Evolutionary conservation across 495 filamentous ascomycete genomes (phyloP).

Genomic region (Xylaria intraflava): DNA sequence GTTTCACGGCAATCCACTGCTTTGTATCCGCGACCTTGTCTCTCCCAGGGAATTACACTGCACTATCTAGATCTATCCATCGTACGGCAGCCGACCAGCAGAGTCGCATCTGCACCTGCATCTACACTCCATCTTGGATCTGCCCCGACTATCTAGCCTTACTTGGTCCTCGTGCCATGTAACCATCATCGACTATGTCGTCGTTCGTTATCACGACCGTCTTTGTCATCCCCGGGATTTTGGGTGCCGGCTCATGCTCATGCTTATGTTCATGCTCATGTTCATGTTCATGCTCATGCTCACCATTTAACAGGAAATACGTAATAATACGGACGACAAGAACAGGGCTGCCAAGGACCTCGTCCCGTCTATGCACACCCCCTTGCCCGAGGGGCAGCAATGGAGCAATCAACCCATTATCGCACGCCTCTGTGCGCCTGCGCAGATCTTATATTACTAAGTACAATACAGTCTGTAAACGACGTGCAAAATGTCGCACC

Average conservation of each 20-base stretch:
- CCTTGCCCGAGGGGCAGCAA: neutral
- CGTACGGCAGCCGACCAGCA: conserved; percentile 9
- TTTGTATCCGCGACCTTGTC: neutral
- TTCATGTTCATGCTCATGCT: no score
- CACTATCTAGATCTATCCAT: conserved; percentile 8
- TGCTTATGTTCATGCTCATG: no score
- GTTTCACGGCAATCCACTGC: conserved; percentile 9
- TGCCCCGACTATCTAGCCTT: conserved; percentile 8
- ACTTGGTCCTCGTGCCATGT: neutral
- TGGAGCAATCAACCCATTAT: neutral
- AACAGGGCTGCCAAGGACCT: neutral
- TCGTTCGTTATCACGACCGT: neutral
- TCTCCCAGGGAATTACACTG: conserved; percentile 4
- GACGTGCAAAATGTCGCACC: conserved; percentile 11
- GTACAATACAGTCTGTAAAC: no score
- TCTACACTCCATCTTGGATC: conserved; percentile 1
- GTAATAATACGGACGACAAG: neutral
- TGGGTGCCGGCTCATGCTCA: neutral
- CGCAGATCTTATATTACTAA: conserved; percentile 11
- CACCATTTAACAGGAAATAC: neutral
- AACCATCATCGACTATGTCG: neutral
- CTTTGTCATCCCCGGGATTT: neutral
- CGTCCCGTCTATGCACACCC: neutral
- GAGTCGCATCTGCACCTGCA: conserved; percentile 6
- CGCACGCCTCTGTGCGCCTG: neutral